Base-by-base conservation (phyloP, 371 early-diverging fungal genomes). In the Lichtheimia ornata region DNA sequence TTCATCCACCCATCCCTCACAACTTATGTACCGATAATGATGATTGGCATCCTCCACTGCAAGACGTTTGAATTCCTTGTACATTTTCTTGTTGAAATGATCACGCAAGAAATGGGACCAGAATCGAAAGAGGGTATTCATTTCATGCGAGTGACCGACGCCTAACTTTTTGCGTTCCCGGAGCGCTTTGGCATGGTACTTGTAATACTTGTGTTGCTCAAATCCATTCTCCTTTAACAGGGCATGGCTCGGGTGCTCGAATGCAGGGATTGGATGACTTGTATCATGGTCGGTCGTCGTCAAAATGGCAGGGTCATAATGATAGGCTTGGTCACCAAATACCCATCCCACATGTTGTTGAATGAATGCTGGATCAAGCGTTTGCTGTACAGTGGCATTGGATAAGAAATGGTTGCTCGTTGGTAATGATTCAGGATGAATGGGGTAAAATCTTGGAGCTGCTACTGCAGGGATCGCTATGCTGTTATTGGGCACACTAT, bases 81-180 rank as follows among this genome's bases (percentile, higher is more conserved):
- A 95, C 96, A 97, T 96, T 57, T 85, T 86, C 73, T 84, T 81
- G 84, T 95, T 96, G 70, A 90, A 95, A 65, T 93, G 91, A 72
- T 96, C 96, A 69, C 97, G 93, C 73, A 97, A 81, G 72, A 96
- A 97, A 77, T 97, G 96, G 54, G 92, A 93, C 97, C 97, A 97
- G 91, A 97, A 97, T 24, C 97, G 90, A 87, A 91, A 97, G 60
- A 97, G 77, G 2, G 96, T 95, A 83, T 97, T 97, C 97, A 97
- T 97, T 70, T 95, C 97, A 61, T 93, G 95, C n/a, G 93, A 93
- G 20, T 87, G 90, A 13, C 97, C 97, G 15, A 85, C 81, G 18
- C 97, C 97, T 27, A 89, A 82, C 56, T 87, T 85, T 74, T 93
- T 94, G 67, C 97, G 95, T 71, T 97, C 97, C 60, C 87, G 88